Evolutionary conservation across 2,329 filamentous ascomycete species (phyloP).

Genomic region (Trichophaea hybrida): DNA sequence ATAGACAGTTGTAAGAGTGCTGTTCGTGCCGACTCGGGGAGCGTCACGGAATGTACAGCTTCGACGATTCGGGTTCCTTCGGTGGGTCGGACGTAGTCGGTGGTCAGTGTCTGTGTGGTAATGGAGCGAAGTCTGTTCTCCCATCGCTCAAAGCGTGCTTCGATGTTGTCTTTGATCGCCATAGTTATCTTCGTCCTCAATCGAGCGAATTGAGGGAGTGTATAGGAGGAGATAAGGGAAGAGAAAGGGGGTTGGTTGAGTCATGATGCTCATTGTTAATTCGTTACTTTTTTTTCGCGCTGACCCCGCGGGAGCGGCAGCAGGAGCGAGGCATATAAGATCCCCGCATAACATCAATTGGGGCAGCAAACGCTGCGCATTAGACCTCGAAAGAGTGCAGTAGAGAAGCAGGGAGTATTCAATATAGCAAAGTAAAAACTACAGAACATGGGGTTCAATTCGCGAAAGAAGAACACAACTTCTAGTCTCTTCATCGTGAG

Average conservation of each 20-base stretch:
- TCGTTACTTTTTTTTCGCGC: neutral
- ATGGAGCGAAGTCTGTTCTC: constrained; percentile 25
- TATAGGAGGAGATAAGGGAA: neutral
- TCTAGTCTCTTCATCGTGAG: neutral
- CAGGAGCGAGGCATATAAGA: neutral
- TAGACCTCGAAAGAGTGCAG: neutral
- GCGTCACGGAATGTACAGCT: constrained; percentile 28
- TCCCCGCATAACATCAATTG: neutral
- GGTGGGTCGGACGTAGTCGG: constrained; percentile 26
- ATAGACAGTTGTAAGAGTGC: constrained; percentile 32
- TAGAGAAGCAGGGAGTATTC: neutral
- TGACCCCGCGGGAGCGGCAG: neutral
- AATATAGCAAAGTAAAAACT: neutral
- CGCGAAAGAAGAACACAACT: neutral
- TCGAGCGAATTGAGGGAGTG: neutral
- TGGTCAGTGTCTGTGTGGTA: constrained; percentile 25
- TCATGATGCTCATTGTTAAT: neutral
- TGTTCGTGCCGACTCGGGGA: constrained; percentile 30
- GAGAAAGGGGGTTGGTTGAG: neutral
- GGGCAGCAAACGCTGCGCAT: no score
- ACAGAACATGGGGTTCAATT: neutral
- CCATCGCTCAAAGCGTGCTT: constrained; percentile 26
- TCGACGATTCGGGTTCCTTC: constrained; percentile 26
- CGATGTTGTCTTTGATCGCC: constrained; percentile 6
- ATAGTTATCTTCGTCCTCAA: neutral